Conservation (phyloP, 495 filamentous ascomycete species). For the Aspergillus nidulans region DNA sequence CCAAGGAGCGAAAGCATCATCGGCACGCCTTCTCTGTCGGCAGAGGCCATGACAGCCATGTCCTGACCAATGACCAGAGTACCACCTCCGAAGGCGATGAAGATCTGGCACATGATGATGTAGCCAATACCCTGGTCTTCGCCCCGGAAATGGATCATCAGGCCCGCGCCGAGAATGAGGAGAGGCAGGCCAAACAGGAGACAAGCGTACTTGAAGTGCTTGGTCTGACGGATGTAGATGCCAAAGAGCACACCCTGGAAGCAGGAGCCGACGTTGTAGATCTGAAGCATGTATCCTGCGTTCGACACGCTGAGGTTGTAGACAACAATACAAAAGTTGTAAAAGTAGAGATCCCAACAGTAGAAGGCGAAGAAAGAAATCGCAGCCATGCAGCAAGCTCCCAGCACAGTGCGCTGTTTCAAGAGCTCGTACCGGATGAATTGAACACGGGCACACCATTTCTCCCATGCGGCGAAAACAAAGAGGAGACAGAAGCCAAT, state of each 20-base stretch:
- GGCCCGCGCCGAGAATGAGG: slow-evolving; percentile 57
- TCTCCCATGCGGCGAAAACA: slow-evolving; percentile 58
- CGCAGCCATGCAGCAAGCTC: slow-evolving; percentile 53
- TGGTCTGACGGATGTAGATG: slow-evolving; percentile 49
- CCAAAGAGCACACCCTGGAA: slow-evolving; percentile 56
- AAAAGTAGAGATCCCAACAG: slow-evolving; percentile 65
- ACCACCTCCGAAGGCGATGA: slow-evolving; percentile 68
- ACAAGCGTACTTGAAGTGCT: slow-evolving; percentile 53
- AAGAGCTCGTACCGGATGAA: slow-evolving; percentile 61
- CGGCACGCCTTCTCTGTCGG: slow-evolving; percentile 59
- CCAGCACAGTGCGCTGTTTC: slow-evolving; percentile 59
- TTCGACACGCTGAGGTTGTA: slow-evolving; percentile 51
- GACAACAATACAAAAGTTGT: slow-evolving; percentile 69
- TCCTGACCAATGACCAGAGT: slow-evolving; percentile 64
- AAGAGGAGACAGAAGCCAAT: slow-evolving; percentile 53
- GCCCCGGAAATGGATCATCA: slow-evolving; percentile 68
- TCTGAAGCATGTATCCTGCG: slow-evolving; percentile 60
- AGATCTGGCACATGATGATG: slow-evolving; percentile 73
- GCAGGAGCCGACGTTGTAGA: slow-evolving; percentile 67
- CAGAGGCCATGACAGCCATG: slow-evolving; percentile 70
- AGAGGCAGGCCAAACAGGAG: slow-evolving; percentile 61
- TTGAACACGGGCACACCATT: slow-evolving; percentile 46
- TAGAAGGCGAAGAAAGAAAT: slow-evolving; percentile 60
- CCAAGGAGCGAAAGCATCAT: slow-evolving; percentile 64
- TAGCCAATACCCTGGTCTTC: slow-evolving; percentile 55